Evolutionary conservation across 2,329 filamentous ascomycete species (phyloP), one percentile per base, ranked within the genome.

Genomic region (Botrytis cinerea): DNA sequence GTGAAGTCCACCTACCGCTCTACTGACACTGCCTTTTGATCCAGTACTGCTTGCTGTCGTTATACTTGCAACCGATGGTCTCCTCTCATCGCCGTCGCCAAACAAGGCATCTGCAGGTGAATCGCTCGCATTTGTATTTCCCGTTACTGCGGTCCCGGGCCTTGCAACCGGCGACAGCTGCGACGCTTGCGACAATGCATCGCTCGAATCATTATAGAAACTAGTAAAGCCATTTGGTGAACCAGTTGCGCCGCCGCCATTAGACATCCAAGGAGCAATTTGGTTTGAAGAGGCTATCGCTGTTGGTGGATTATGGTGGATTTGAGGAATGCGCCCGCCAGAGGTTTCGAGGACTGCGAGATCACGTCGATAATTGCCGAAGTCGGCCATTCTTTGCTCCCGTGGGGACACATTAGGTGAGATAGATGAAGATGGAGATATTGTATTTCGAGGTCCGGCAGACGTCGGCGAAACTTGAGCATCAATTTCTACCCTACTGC

Each of bases 41-140:
- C 93, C 93, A 77, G 93, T 89, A 80, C 95, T 97, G 82, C 95
- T 96, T 73, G 93, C 89, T 7, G 92, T 97, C 22, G 92, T 94
- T 76, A 95, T 90, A 82, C 95, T 98, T 57, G 94, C 94, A 69
- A 94, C 88, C 6, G 96, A 98, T 2, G 95, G 95, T 68, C 95
- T 89, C 75, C 96, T 87, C 78, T 93, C 92, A 80, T 97, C 93
- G 75, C 86, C 92, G 80, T 97, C 93, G 75, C 86, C 84, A 79
- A 87, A 89, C 79, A 87, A 91, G 62, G 87, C 83, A 60, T 84
- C 82, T 70, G 92, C 90, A 14, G 88, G 86, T 6, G 89, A 88
- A 70, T 93, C 91, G 77, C 86, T 84, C 70, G 83, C 84, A 25
- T 85, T 84, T 46, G 84, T 85, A 69, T 86, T 85, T 75, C 85